phyloP scores from a whole-genome alignment of 139 green algal species.

The Micractinium sp. region DNA sequence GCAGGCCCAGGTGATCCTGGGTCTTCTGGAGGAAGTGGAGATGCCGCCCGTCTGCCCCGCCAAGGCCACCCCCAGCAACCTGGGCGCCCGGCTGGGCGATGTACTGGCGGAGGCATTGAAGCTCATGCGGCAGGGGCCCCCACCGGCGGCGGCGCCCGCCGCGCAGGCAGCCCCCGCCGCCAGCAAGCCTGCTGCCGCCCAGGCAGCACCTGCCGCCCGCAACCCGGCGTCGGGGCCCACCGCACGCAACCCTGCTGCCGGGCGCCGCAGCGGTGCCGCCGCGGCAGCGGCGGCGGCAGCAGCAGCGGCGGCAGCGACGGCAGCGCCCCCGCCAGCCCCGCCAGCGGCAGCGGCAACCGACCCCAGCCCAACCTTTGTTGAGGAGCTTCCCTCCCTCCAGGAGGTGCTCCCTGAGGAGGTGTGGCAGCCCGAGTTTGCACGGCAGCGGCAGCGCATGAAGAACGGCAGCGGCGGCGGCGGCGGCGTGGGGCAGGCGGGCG shows the following conservation, averaged over 20 bases:
- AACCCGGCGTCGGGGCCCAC: no score
- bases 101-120: constrained; percentile 24
- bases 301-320: neutral
- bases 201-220: no score
- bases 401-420: neutral
- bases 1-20: neutral
- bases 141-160: no score
- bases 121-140: neutral
- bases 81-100: neutral
- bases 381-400: constrained; percentile 9
- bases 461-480: neutral
- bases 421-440: neutral
- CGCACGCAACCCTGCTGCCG: neutral
- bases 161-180: no score
- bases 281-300: neutral
- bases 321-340: neutral
- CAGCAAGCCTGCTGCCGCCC: no score
- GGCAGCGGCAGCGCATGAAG: neutral
- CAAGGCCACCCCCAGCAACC: neutral
- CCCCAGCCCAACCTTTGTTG: neutral
- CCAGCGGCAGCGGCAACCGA: neutral
- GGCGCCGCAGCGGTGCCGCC: neutral
- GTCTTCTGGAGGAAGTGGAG: neutral
- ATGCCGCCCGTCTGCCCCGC: neutral
- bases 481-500: neutral